Conservation (phyloP, 768 basidiomycete genomes). For the Psilocybe subaeruginosa region DNA sequence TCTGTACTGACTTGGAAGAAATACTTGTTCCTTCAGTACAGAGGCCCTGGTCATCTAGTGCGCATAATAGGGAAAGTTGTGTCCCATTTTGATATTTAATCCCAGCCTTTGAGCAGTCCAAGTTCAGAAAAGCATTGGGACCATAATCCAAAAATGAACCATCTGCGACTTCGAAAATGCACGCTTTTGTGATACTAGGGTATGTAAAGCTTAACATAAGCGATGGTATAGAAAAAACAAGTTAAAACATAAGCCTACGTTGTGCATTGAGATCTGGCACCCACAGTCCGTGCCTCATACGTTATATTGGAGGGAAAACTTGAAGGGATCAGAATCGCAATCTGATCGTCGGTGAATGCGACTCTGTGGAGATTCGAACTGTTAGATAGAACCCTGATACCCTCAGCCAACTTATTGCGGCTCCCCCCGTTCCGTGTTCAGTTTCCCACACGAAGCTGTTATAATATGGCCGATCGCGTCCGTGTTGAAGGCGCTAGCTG, state of each 20-base stretch:
- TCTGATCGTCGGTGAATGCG: constrained; percentile 5
- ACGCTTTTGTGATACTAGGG: neutral
- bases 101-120: neutral
- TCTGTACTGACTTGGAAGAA: constrained; percentile 4
- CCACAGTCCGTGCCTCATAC: constrained; percentile 1
- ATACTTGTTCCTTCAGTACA: neutral
- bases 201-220: too few relatives aligned
- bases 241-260: neutral
- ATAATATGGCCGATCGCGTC: too few relatives aligned
- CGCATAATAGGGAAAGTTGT: neutral
- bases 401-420: neutral
- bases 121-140: neutral
- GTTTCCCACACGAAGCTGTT: neutral
- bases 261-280: neutral
- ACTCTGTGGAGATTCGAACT: neutral
- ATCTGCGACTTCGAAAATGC: neutral
- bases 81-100: constrained; percentile 1
- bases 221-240: too few relatives aligned
- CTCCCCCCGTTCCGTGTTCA: neutral
- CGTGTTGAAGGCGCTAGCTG: too few relatives aligned
- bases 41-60: neutral
- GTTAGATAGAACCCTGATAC: neutral
- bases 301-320: constrained; percentile 1
- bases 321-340: constrained; percentile 1
- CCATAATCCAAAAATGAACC: neutral